Base-by-base conservation (phyloP, 164 flowering plant species). In the Kalanchoe fedtschenkoi region DNA sequence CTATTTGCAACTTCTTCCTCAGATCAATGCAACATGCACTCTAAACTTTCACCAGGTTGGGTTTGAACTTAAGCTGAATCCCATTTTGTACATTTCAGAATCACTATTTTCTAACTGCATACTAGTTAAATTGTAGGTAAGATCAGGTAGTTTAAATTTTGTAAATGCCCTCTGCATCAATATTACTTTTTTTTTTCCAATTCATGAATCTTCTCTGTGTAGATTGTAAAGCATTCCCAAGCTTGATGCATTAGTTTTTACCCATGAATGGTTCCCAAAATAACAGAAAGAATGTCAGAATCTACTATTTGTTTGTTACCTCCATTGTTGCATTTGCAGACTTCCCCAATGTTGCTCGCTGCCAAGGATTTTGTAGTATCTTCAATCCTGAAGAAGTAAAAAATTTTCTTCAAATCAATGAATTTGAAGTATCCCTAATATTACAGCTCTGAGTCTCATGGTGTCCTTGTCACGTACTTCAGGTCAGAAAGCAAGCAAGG, bases 401-500 rank as follows among this genome's bases (percentile, higher is more conserved):
- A 69, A 39, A 44, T 35, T 58, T 21, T 35, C 33, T 19, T 58
- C 41, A n/a, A 58, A 16, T 58, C 34, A 39, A 6, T 24, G 61
- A 17, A 58, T 10, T 17, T 3, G 28, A 34, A 32, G 21, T 47
- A 7, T 22, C 51, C 70, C 51, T 41, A 46, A 35, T 17, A 29
- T n/a, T 41, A 9, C 0, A 26, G 32, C 19, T n/a, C 35, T 34
- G 26, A 24, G 43, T 13, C 54, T 66, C 33, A 61, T 33, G 60
- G 33, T 38, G 19, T 51, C 32, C 30, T 2, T 41, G 19, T 42
- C 58, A 56, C 4, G 29, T 56, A 33, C 34, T 6, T 47, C 78
- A 93, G 99, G 77, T 80, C 89, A 62, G 91, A 87, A 67, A 69
- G 37, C 55, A 88, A 81, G 74, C 88, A 88, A 68, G 99, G 97